Conservation (phyloP, 345 rosid species). For the Dovyalis caffra region DNA sequence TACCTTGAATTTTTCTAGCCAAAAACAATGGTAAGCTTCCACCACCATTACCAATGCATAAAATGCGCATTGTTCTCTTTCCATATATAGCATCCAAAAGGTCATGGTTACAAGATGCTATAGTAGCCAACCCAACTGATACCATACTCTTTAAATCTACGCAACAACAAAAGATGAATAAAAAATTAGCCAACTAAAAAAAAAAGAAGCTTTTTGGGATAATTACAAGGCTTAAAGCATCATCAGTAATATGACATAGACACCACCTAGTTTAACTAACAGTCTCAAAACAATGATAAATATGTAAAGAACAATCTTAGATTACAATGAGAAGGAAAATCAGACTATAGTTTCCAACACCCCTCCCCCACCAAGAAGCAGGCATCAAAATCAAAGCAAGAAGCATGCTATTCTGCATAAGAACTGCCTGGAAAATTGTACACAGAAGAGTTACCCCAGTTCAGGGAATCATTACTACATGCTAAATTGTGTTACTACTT, state of each 20-base stretch:
- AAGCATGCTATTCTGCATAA: neutral
- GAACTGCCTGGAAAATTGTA: neutral
- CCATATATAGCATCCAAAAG: constrained; percentile 52
- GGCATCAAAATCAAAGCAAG: neutral
- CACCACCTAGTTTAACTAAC: neutral
- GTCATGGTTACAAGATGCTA: constrained; percentile 58
- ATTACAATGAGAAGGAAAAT: neutral
- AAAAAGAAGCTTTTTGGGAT: neutral
- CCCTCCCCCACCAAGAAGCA: too few relatives aligned
- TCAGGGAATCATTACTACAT: neutral
- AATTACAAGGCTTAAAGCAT: neutral
- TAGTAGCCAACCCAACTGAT: constrained; percentile 64
- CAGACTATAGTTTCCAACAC: neutral
- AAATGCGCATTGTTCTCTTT: constrained; percentile 55
- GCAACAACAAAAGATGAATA: constrained; percentile 8
- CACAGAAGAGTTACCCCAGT: neutral
- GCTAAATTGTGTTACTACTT: too few relatives aligned
- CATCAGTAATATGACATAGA: neutral
- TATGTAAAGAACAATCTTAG: neutral
- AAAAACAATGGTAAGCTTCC: constrained; percentile 86
- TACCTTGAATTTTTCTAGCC: constrained; percentile 81
- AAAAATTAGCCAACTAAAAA: neutral
- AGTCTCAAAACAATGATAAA: neutral
- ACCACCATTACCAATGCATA: constrained; percentile 94
- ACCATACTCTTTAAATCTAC: constrained; percentile 92